Percentiles rank a stretch among this genome's conserved stretches.
Evolutionary conservation across 1,284 basidiomycete genomes (phyloP).

Genomic region (Schizopora paradoxa): DNA sequence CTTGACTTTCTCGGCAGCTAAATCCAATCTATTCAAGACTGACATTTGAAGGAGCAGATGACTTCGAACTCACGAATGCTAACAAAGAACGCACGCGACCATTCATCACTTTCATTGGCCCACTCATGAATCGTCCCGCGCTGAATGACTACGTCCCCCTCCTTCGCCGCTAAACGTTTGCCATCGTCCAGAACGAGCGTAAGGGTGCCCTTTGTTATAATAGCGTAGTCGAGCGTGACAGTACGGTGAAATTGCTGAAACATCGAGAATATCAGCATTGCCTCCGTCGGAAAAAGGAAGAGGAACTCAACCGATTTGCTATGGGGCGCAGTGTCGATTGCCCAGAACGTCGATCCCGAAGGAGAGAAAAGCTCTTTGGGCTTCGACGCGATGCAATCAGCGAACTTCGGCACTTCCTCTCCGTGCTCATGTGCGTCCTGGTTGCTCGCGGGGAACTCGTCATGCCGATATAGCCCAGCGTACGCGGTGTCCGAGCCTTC

Average conservation of each 20-base stretch:
- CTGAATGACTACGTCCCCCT: conserved; percentile 16
- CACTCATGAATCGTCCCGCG: conserved; percentile 17
- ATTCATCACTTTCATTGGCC: conserved; percentile 16
- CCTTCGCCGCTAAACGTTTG: conserved; percentile 6
- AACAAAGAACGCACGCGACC: conserved; percentile 14
- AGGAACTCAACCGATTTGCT: no score
- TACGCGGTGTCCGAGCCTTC: conserved; percentile 14
- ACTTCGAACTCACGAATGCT: conserved; percentile 15
- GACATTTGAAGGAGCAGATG: background rate
- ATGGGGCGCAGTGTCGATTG: no score
- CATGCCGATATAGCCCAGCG: conserved; percentile 19
- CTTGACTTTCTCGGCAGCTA: conserved; percentile 16
- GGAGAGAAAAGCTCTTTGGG: no score
- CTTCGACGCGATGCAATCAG: no score
- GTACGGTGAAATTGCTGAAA: conserved; percentile 16
- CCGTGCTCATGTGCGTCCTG: no score
- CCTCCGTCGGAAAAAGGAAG: no score
- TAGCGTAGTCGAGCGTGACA: conserved; percentile 16
- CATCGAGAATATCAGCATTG: no score
- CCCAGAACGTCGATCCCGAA: no score
- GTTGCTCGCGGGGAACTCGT: conserved; percentile 17
- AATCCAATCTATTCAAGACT: background rate
- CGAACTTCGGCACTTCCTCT: no score
- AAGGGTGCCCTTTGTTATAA: conserved; percentile 12
- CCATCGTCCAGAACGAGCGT: conserved; percentile 14